Percentiles rank a stretch among this genome's conserved stretches.
These are phyloP conservation scores for Carex myosuroides DNA, from an alignment of 176 grass and related monocot species.

Conservation along the genomic window DNA sequence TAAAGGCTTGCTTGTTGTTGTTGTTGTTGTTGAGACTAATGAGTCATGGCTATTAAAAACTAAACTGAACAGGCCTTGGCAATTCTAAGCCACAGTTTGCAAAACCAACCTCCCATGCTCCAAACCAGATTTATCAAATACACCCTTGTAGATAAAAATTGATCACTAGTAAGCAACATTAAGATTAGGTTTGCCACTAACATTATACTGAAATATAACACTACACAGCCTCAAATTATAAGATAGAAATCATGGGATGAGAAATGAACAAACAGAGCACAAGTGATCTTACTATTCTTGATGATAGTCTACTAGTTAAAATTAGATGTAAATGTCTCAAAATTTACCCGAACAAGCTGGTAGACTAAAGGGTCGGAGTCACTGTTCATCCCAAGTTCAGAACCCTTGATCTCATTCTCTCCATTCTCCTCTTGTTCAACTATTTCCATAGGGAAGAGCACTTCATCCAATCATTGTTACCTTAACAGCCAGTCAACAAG, in stretches of 20 bases:
- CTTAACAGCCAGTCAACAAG: not conserved
- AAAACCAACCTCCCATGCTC: not conserved
- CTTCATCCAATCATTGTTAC: slow-evolving; percentile 40
- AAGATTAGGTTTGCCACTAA: not conserved
- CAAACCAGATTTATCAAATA: not conserved
- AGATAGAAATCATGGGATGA: not conserved
- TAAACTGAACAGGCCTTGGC: not conserved
- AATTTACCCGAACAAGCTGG: slow-evolving; percentile 90
- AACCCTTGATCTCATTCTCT: slow-evolving; percentile 44
- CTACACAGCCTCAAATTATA: not conserved
- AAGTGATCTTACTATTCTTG: not conserved
- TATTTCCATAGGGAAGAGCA: slow-evolving; percentile 60
- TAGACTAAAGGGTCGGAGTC: slow-evolving; percentile 71
- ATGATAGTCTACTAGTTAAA: not conserved
- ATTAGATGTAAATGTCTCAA: slow-evolving; percentile 9
- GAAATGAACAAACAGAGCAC: not conserved
- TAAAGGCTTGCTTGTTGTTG: too few relatives aligned
- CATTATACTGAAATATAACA: not conserved
- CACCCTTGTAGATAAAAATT: not conserved
- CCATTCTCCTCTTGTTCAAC: slow-evolving; percentile 19
- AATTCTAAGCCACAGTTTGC: not conserved
- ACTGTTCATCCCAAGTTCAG: slow-evolving; percentile 37
- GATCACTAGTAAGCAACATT: not conserved
- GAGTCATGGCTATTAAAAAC: not conserved
- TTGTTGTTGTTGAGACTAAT: not conserved